Evolutionary conservation across 306 rosid species (phyloP).

Genomic region (Vicia villosa): DNA sequence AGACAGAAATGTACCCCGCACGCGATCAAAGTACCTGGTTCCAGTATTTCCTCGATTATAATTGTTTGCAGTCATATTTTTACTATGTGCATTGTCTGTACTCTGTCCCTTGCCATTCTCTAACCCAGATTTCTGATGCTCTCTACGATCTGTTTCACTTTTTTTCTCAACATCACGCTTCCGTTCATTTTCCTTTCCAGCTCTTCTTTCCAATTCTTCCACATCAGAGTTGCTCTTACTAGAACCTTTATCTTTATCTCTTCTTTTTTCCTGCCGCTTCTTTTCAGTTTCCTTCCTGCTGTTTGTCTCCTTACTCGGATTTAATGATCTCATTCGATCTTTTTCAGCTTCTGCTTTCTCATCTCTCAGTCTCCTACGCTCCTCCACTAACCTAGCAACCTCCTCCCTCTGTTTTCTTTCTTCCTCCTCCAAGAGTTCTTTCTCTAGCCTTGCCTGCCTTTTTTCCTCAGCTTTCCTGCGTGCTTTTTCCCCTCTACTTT

Average conservation of each 20-base stretch:
- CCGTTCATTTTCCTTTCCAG: conserved; percentile 76
- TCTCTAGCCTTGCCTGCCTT: conserved; percentile 95
- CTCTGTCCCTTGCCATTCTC: conserved; percentile 61
- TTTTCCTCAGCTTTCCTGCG: conserved; percentile 99
- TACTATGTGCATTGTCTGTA: conserved; percentile 58
- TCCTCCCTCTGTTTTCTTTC: conserved; percentile 98
- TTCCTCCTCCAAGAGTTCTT: conserved; percentile 93
- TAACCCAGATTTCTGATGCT: conserved; percentile 60
- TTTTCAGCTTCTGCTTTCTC: conserved; percentile 85
- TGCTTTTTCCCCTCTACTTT: conserved; percentile 93
- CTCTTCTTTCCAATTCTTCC: conserved; percentile 85
- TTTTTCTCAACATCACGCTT: conserved; percentile 76
- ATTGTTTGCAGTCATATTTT: conserved; percentile 53
- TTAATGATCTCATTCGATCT: conserved; percentile 60
- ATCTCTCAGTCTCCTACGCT: conserved; percentile 90
- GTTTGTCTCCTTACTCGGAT: conserved; percentile 59
- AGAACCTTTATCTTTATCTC: conserved; percentile 85
- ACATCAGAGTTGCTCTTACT: conserved; percentile 97
- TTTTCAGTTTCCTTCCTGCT: conserved; percentile 80
- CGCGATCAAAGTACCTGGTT: conserved; percentile 84
- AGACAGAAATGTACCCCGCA: conserved; percentile 87
- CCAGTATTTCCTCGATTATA: conserved; percentile 68
- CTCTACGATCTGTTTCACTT: conserved; percentile 65
- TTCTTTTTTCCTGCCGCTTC: conserved; percentile 86
- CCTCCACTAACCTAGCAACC: conserved; percentile 96